Conservation (phyloP, 78 protist genomes). For the Pelomyxa schiedti region DNA sequence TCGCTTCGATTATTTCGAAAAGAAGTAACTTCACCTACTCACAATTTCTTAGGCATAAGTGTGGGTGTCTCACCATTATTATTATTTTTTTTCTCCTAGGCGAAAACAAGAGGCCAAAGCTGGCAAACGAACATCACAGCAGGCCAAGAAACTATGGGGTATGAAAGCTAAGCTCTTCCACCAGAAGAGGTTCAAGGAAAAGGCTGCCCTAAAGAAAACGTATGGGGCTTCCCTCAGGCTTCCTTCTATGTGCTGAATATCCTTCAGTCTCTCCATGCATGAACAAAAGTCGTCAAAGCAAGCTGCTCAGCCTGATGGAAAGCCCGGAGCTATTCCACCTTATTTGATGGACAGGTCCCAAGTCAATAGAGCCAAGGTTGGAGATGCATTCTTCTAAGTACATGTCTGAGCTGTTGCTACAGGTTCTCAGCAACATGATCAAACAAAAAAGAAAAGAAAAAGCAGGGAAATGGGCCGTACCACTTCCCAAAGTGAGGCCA, state of each 20-base stretch:
- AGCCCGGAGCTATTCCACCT: conserved; percentile 95
- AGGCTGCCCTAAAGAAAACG: conserved; percentile 88
- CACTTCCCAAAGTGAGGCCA: conserved; percentile 90
- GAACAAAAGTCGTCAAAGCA: conserved; percentile 75
- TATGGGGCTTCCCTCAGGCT: neutral
- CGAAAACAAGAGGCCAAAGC: conserved; percentile 90
- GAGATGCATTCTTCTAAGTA: neutral
- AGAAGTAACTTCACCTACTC: conserved; percentile 31
- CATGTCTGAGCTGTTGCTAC: too few species aligned
- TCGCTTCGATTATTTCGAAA: conserved; percentile 84
- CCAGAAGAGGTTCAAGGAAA: conserved; percentile 88
- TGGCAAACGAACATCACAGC: conserved; percentile 67
- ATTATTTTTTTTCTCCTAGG: conserved; percentile 13
- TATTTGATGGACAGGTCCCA: conserved; percentile 93
- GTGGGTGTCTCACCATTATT: neutral
- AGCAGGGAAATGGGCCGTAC: conserved; percentile 98
- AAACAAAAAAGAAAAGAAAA: conserved; percentile 98
- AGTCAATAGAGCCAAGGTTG: conserved; percentile 88
- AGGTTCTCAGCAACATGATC: conserved; percentile 84
- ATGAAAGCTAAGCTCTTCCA: conserved; percentile 82
- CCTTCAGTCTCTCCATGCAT: conserved; percentile 72
- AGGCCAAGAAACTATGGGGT: conserved; percentile 83
- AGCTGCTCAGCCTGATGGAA: conserved; percentile 57
- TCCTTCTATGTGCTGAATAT: neutral
- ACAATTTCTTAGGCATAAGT: neutral